Percentiles rank a stretch among this genome's conserved stretches.
These are phyloP conservation scores for Coemansia sp. DNA, from an alignment of 192 early-diverging fungal genomes.

Conservation along the genomic window DNA sequence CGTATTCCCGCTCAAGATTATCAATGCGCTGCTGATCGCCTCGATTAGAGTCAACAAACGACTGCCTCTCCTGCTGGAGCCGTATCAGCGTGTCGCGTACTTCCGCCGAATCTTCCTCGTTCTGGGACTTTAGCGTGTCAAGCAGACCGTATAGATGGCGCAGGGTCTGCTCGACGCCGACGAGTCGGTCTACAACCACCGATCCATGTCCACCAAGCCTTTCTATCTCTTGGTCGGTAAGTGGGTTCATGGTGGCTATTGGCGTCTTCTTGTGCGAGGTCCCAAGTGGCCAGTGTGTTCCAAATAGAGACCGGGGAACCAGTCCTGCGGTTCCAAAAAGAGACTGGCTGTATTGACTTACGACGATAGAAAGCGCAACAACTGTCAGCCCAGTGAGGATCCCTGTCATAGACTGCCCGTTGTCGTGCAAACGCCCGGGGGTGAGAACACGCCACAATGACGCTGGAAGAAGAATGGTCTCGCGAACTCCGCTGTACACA, in stretches of 20 bases:
- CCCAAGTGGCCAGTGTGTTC: slow-evolving; percentile 3
- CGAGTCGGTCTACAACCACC: slow-evolving; percentile 33
- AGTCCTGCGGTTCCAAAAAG: slow-evolving; percentile 17
- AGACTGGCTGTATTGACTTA: slow-evolving; percentile 30
- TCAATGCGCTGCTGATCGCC: slow-evolving; percentile 50
- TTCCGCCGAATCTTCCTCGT: slow-evolving; percentile 39
- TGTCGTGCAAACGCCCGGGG: slow-evolving; percentile 26
- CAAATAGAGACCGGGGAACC: slow-evolving; percentile 6
- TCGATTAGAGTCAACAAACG: slow-evolving; percentile 25
- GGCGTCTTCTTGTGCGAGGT: slow-evolving; percentile 9
- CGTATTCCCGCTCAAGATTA: slow-evolving; percentile 43
- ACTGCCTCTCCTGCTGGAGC: slow-evolving; percentile 39
- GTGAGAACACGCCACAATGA: slow-evolving; percentile 31
- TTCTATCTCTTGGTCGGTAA: slow-evolving; percentile 35
- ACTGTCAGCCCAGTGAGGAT: slow-evolving; percentile 31
- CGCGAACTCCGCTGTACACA: slow-evolving; percentile 30
- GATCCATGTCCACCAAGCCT: slow-evolving; percentile 42
- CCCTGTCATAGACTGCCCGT: slow-evolving; percentile 23
- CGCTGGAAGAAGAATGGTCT: slow-evolving; percentile 26
- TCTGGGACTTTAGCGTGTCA: slow-evolving; percentile 41
- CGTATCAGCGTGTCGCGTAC: slow-evolving; percentile 40
- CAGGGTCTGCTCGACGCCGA: slow-evolving; percentile 46
- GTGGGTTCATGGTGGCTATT: slow-evolving; percentile 18
- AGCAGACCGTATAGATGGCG: slow-evolving; percentile 41
- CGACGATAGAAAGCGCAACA: slow-evolving; percentile 38